Evolutionary conservation across 768 basidiomycete genomes (phyloP).

Genomic region (Hygrophorus russula): DNA sequence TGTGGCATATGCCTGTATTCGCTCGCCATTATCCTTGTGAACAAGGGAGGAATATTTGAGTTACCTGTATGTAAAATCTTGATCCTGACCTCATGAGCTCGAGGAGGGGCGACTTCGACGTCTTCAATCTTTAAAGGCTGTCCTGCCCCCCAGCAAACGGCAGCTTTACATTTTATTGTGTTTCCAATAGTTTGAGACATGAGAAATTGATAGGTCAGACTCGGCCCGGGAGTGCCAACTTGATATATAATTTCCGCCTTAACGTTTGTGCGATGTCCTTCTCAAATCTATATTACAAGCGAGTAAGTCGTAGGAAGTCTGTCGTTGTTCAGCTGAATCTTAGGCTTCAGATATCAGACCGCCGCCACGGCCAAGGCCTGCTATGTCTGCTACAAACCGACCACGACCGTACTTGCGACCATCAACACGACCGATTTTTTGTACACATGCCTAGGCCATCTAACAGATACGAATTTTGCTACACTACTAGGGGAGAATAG

Average conservation of each 20-base stretch:
- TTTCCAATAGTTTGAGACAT: conserved; percentile 76
- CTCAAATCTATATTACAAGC: conserved; percentile 81
- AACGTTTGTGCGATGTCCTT: conserved; percentile 73
- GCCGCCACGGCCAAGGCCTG: conserved; percentile 72
- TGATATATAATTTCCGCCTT: conserved; percentile 1
- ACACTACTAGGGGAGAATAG: conserved; percentile 28
- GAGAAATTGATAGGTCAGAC: conserved; percentile 1
- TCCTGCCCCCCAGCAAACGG: conserved; percentile 92
- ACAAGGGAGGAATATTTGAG: conserved; percentile 11
- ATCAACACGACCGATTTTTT: conserved; percentile 76
- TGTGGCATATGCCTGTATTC: conserved; percentile 80
- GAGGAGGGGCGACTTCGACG: conserved; percentile 88
- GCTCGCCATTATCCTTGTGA: background rate
- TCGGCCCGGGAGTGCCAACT: background rate
- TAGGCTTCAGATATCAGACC: conserved; percentile 33
- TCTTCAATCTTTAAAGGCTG: conserved; percentile 81
- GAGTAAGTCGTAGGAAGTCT: conserved; percentile 38
- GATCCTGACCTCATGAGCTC: conserved; percentile 86
- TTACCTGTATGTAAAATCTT: conserved; percentile 83
- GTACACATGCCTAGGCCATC: conserved; percentile 75
- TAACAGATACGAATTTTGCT: conserved; percentile 71
- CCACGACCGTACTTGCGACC: conserved; percentile 77
- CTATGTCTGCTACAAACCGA: conserved; percentile 70
- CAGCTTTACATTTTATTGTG: conserved; percentile 80
- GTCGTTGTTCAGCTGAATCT: background rate